Base-by-base conservation (phyloP, 805 yeast species). In the Clavispora carvajalis region DNA sequence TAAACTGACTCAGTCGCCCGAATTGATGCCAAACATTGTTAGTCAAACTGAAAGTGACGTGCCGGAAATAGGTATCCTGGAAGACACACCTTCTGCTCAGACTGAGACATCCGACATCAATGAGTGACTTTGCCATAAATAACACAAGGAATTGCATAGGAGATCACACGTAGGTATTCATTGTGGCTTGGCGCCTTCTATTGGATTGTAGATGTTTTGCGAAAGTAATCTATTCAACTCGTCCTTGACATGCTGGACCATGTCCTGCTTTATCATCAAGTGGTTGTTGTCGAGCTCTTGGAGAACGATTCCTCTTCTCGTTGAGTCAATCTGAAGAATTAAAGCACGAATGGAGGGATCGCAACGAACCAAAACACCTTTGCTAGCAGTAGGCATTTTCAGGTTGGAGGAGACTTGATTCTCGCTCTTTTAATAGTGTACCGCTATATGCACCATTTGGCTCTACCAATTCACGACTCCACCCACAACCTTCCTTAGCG, bases 331-430 rank as follows among this genome's bases (percentile, higher is more conserved):
- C 57, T 81, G 84, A 17, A 91, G 64, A 2, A 91, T 86, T 36
- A 91, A 69, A 0, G 98, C 96, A 47, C 80, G 76, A 47, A 91
- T 89, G 1, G 97, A 87, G 1, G 99, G 98, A 59, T 91, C 99
- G 59, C 97, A 69, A 42, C 60, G 71, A 13, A 69, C 71, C 29
- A 69, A 50, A 0, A 66, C 67, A 10, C 75, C 73, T 46, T 64
- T 67, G 35, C 65, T 58, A 10, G 75, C 75, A 5, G 69, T 62
- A 17, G 68, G 66, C 75, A 69, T 69, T 24, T 15, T 19, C 10
- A 16, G 17, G 17, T 13, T 12, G n/a, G 8, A 17, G 22, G 18
- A 15, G 10, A 7, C 13, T 30, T 16, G 22, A 16, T 6, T 17
- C 3, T 30, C 16, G 17, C 33, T 9, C 5, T 30, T n/a, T 30